Evolutionary conservation across 495 filamentous ascomycete species (phyloP).

Genomic region (Amniculicola lignicola): DNA sequence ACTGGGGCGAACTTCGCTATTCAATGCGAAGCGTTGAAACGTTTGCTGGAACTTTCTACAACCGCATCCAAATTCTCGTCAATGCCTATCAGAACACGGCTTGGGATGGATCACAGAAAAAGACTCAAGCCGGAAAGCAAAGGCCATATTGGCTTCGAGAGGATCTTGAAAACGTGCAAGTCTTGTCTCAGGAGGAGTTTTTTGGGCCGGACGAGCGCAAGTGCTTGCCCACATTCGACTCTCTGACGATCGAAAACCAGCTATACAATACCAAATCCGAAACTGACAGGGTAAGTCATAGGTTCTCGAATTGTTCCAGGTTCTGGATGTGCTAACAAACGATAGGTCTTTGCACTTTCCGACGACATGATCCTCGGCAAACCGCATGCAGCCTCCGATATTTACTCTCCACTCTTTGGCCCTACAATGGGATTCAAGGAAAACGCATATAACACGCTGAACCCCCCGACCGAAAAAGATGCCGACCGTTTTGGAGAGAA

Average conservation of each 20-base stretch:
- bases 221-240: slow-evolving; percentile 48
- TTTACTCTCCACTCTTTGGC: slow-evolving; percentile 47
- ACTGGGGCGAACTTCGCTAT: slow-evolving; percentile 47
- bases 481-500: slow-evolving; percentile 45
- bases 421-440: slow-evolving; percentile 46
- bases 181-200: slow-evolving; percentile 46
- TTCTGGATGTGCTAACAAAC: slow-evolving; percentile 21
- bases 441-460: slow-evolving; percentile 44
- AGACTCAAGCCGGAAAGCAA: slow-evolving; percentile 38
- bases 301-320: not conserved
- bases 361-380: slow-evolving; percentile 48
- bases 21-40: slow-evolving; percentile 46
- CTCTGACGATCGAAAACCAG: slow-evolving; percentile 46
- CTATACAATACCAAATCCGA: slow-evolving; percentile 38
- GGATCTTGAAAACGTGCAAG: slow-evolving; percentile 39
- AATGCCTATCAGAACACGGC: slow-evolving; percentile 38
- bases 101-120: not conserved
- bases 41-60: slow-evolving; percentile 43
- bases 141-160: slow-evolving; percentile 42
- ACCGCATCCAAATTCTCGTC: slow-evolving; percentile 47
- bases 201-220: slow-evolving; percentile 42
- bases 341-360: slow-evolving; percentile 44
- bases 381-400: slow-evolving; percentile 44
- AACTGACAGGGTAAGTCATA: slow-evolving; percentile 29
- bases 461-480: slow-evolving; percentile 38